Evolutionary conservation across 2,329 filamentous ascomycete species (phyloP).

Genomic region (Xylariaceae sp.): DNA sequence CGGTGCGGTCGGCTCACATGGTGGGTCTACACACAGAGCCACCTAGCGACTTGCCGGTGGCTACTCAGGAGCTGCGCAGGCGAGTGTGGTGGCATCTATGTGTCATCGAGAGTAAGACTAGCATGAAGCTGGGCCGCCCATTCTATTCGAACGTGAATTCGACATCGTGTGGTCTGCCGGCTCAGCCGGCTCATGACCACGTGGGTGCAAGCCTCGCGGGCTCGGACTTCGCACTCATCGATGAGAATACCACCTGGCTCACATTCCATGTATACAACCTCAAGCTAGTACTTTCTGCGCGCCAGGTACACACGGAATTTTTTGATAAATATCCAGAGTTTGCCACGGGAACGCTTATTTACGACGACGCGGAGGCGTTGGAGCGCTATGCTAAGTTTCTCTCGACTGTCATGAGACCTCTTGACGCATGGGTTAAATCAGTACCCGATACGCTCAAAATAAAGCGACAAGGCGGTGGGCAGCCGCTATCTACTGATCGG

Average conservation of each 20-base stretch:
- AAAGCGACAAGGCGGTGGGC: slow-evolving; percentile 30
- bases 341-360: slow-evolving; percentile 27
- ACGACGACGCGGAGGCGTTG: slow-evolving; percentile 29
- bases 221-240: slow-evolving; percentile 32
- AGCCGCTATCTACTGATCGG: slow-evolving; percentile 35
- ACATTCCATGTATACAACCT: slow-evolving; percentile 35
- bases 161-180: slow-evolving; percentile 37
- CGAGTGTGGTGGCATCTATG: slow-evolving; percentile 52
- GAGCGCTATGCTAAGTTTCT: slow-evolving; percentile 26
- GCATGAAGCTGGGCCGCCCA: slow-evolving; percentile 46
- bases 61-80: slow-evolving; percentile 34
- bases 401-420: slow-evolving; percentile 21
- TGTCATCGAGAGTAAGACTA: slow-evolving; percentile 44
- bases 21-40: slow-evolving; percentile 48
- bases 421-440: slow-evolving; percentile 34
- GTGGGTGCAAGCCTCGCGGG: slow-evolving; percentile 30
- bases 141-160: slow-evolving; percentile 34
- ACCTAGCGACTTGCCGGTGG: slow-evolving; percentile 36
- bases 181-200: slow-evolving; percentile 38
- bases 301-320: slow-evolving; percentile 35
- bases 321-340: slow-evolving; percentile 33
- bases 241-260: slow-evolving; percentile 38
- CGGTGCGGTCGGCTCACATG: slow-evolving; percentile 43
- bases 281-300: slow-evolving; percentile 34
- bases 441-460: slow-evolving; percentile 38